Base-by-base conservation (phyloP, 495 filamentous ascomycete genomes). In the Viridothelium virens region DNA sequence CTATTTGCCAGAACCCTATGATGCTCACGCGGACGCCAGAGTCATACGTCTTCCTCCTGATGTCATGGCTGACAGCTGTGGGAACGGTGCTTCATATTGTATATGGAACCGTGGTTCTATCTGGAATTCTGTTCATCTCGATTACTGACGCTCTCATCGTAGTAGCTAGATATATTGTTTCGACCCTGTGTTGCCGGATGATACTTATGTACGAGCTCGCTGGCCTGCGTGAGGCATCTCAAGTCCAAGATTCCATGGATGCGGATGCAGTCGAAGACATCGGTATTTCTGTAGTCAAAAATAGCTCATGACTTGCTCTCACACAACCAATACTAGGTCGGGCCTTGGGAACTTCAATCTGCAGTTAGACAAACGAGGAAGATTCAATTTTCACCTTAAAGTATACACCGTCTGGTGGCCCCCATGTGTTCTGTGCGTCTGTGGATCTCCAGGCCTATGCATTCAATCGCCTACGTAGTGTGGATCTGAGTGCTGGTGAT, bases 51-150 rank as follows among this genome's bases (percentile, higher is more conserved):
- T 64, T 44, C 38, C 14, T 64, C 38, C 18, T n/a, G 33, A 25
- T 41, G 33, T 64, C 62, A 16, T 38, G 39, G 62, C n/a, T 64
- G 10, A 38, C 37, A 11, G 62, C 62, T 41, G 12, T 31, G 39
- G 62, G 62, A 18, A 64, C 62, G 4, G 62, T 64, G 12, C 9
- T 64, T 7, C 62, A 64, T 38, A 64, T 64, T 38, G 37, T 44
- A 18, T 64, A 41, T 34, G 62, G 62, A 3, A 64, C 62, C 5
- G n/a, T 64, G 62, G 62, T 64, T 14, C 47, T 64, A 18, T 64
- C 62, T 38, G 46, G 62, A 18, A 44, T 64, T 3, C 37, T 64
- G 1, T 64, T 64, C 33, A 46, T 64, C 39, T 44, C 62, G n/a
- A 64, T 46, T 1, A 12, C 47, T 16, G 62, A 64, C 46, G 62